These are phyloP conservation scores for Hyphopichia khmerensis DNA, from an alignment of 1,139 yeast species.

Conservation along the genomic window DNA sequence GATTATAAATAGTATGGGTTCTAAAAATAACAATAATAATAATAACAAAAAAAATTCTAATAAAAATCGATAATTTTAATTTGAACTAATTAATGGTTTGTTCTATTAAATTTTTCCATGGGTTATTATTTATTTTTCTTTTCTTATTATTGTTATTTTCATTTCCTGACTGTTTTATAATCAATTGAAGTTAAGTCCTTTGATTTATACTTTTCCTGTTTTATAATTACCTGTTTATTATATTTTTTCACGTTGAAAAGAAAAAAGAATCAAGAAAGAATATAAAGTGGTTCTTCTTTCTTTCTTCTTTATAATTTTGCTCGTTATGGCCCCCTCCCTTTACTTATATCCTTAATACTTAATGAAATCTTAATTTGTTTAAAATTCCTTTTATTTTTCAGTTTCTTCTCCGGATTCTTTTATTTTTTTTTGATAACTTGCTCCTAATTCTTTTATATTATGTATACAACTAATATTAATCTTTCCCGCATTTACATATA, in stretches of 20 bases:
- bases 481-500: neutral
- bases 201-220: neutral
- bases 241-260: neutral
- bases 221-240: neutral
- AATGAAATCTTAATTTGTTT: conserved; percentile 1
- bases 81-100: neutral
- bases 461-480: neutral
- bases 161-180: too few species aligned
- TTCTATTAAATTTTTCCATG: neutral
- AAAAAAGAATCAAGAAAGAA: neutral
- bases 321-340: neutral
- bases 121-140: neutral
- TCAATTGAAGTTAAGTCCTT: neutral
- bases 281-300: neutral
- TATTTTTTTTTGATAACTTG: neutral
- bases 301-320: neutral
- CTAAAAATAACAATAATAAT: neutral
- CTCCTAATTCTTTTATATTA: neutral
- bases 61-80: neutral
- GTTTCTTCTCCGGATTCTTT: neutral
- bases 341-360: neutral
- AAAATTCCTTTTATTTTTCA: neutral
- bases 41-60: neutral
- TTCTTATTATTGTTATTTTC: too few species aligned
- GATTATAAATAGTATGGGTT: neutral